Evolutionary conservation across 768 basidiomycete genomes (phyloP).

Genomic region (Suillus discolor): DNA sequence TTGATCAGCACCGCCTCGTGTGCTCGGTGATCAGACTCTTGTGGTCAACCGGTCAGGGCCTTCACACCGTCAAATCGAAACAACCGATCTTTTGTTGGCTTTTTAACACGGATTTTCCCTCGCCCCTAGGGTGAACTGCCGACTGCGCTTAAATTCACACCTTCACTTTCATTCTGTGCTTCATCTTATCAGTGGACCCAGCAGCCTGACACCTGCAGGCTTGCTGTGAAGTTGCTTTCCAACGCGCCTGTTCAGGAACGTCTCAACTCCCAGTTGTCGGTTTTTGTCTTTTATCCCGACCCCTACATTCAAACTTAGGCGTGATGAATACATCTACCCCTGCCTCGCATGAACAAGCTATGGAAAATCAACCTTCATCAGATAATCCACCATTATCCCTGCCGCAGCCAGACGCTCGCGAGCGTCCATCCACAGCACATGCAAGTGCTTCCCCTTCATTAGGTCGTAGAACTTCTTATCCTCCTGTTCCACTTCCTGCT

Average conservation of each 20-base stretch:
- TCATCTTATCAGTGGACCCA: background rate
- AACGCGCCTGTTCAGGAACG: conserved; percentile 1
- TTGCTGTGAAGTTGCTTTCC: conserved; percentile 6
- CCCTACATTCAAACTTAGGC: background rate
- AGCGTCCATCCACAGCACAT: conserved; percentile 33
- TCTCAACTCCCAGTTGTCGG: background rate
- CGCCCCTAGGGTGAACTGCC: background rate
- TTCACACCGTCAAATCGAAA: background rate
- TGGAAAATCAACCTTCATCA: conserved; percentile 9
- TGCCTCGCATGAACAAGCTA: conserved; percentile 1
- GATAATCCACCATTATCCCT: conserved; percentile 17
- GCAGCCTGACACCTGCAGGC: conserved; percentile 1
- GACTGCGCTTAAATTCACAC: background rate
- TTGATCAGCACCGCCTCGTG: conserved; percentile 4
- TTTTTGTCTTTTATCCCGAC: background rate
- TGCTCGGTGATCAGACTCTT: background rate
- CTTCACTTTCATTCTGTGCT: background rate
- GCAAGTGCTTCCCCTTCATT: conserved; percentile 20
- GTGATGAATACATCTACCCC: background rate
- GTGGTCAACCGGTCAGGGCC: background rate
- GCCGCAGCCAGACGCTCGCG: conserved; percentile 28
- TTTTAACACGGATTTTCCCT: conserved; percentile 3
- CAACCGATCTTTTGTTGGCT: background rate
- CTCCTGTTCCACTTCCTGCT: conserved; percentile 8
- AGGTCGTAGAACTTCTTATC: conserved; percentile 13